A percentile compares a stretch with the other conserved stretches of the same genome.
phyloP scores from a whole-genome alignment of 225 moss, liverwort and hornwort species.

The Marchantia paleacea region DNA sequence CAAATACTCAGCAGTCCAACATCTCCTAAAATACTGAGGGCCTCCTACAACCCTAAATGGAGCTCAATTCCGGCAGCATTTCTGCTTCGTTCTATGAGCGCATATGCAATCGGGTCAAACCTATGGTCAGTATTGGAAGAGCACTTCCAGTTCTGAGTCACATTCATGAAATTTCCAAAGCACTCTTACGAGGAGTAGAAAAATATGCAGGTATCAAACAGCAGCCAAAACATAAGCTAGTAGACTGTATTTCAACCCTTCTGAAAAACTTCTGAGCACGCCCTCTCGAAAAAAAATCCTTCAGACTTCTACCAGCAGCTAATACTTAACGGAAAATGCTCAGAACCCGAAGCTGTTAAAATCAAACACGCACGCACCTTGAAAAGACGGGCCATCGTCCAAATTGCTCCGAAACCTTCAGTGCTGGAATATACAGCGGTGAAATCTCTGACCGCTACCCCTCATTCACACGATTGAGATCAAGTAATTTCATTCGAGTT shows the following conservation, averaged over 20 bases:
- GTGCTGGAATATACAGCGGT: not conserved
- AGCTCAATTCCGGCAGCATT: not conserved
- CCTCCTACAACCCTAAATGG: not conserved
- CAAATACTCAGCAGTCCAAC: not conserved
- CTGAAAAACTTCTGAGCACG: not conserved
- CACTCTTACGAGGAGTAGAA: too few relatives aligned
- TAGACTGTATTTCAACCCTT: not conserved
- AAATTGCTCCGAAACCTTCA: not conserved
- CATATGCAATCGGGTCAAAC: too few relatives aligned
- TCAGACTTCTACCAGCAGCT: not conserved
- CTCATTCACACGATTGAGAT: not conserved
- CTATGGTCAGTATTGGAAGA: too few relatives aligned
- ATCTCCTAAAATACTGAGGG: not conserved
- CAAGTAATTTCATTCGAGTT: slow-evolving; percentile 8
- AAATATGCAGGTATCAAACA: not conserved
- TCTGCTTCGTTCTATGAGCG: not conserved
- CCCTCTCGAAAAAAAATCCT: not conserved
- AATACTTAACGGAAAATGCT: not conserved
- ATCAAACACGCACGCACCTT: not conserved
- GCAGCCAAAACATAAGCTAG: not conserved
- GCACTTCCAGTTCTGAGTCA: not conserved
- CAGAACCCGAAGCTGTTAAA: not conserved
- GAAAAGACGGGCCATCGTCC: slow-evolving; percentile 23
- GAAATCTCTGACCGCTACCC: not conserved
- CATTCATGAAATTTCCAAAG: not conserved